Percentiles rank a stretch among this genome's conserved stretches.
Conservation (phyloP, 768 basidiomycete species). For the Xerocomellus chrysenteron region DNA sequence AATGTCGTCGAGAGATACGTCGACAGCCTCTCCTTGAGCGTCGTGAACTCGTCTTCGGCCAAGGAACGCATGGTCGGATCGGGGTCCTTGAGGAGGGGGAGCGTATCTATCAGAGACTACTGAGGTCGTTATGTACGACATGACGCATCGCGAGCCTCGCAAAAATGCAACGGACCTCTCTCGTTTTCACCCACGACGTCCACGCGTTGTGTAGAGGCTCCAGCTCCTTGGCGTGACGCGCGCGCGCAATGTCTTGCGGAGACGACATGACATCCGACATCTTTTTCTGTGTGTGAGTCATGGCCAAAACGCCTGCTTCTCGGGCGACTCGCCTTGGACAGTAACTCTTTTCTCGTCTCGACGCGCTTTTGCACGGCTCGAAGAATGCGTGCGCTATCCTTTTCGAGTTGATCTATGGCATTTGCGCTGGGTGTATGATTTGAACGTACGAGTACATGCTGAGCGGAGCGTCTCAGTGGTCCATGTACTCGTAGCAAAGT, state of each 20-base stretch:
- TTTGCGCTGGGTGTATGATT: conserved; percentile 11
- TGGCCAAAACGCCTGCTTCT: neutral
- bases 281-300: conserved; percentile 34
- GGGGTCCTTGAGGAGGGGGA: conserved; percentile 62
- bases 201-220: conserved; percentile 69
- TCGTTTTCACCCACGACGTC: conserved; percentile 57
- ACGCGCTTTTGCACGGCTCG: conserved; percentile 54
- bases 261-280: conserved; percentile 53
- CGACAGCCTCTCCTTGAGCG: conserved; percentile 39
- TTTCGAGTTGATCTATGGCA: conserved; percentile 31
- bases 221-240: conserved; percentile 66
- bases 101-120: conserved; percentile 68
- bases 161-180: conserved; percentile 46
- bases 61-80: conserved; percentile 76
- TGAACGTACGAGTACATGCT: conserved; percentile 7
- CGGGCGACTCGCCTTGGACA: conserved; percentile 40
- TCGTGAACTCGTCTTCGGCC: conserved; percentile 63
- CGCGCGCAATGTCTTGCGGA: conserved; percentile 53
- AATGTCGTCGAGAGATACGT: conserved; percentile 43
- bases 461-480: conserved; percentile 13
- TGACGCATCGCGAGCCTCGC: neutral
- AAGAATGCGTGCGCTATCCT: conserved; percentile 51
- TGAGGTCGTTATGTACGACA: conserved; percentile 23
- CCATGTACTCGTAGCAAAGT: conserved; percentile 12
- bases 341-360: conserved; percentile 45